phyloP scores from a whole-genome alignment of 2,329 filamentous ascomycete species.

The Juglanconis juglandina region DNA sequence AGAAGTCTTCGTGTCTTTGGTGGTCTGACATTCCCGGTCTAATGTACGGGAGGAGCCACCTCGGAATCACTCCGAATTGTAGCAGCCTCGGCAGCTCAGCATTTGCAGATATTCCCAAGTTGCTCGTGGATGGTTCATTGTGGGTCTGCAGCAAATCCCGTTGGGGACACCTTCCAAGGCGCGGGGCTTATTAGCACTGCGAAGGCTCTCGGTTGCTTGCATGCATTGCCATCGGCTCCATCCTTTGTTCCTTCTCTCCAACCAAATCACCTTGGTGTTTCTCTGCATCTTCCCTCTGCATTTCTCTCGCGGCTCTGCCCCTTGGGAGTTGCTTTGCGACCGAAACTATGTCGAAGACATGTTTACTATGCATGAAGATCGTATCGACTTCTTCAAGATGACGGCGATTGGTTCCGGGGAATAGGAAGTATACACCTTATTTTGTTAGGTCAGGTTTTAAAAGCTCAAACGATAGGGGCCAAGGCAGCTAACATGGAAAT shows the following conservation, averaged over 20 bases:
- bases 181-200: neutral
- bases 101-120: neutral
- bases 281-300: neutral
- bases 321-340: constrained; percentile 17
- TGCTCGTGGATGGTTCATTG: too few relatives aligned
- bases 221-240: neutral
- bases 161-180: neutral
- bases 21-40: neutral
- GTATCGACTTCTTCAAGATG: constrained; percentile 19
- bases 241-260: neutral
- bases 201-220: neutral
- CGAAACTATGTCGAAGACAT: constrained; percentile 17
- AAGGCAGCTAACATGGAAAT: constrained; percentile 22
- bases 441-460: neutral
- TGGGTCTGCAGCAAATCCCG: too few relatives aligned
- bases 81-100: neutral
- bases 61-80: neutral
- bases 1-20: too few relatives aligned
- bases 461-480: neutral
- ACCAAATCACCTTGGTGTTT: neutral
- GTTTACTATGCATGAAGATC: constrained; percentile 16
- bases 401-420: constrained; percentile 17
- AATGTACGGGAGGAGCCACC: neutral
- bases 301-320: neutral
- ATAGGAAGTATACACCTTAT: neutral